Evolutionary conservation across 2,329 filamentous ascomycete species (phyloP), one percentile per base, ranked within the genome.

Genomic region (Camillea tinctor): DNA sequence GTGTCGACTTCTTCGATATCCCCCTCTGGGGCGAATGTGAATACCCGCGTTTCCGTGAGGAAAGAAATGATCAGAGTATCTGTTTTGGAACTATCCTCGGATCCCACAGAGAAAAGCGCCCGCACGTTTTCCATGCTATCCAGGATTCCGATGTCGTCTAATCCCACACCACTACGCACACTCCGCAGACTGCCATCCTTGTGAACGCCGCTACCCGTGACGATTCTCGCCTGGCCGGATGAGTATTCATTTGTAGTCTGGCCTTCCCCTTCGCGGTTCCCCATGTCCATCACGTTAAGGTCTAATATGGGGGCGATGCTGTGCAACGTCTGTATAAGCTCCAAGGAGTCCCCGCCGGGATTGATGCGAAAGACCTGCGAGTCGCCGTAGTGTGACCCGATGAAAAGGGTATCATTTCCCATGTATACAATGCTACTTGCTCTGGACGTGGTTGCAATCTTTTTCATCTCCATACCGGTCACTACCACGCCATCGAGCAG

Each of bases 251-350:
- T 96, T 2, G 89, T 90, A 19, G 81, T 75, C 60, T 92, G 88
- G 8, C 83, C 86, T 64, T 95, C 90, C 21, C 89, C 89, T 61
- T 91, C 88, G 58, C 92, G 84, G 67, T 92, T 93, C 0, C 93
- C 94, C 82, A 98, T 90, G 70, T 98, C 95, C 92, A 98, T 97
- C 17, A 99, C 87, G 1, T 91, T 89, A 68, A 99, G 97, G 72
- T 99, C 95, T 48, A 98, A 78, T 50, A 99, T 91, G 0, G 95
- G 95, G 0, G 91, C 93, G 68, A 98, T 92, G 71, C 97, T 99
- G 3, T 85, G 79, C 58, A 96, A 81, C 0, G 86, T 89, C 71
- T 97, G 92, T 9, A 95, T 74, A 4, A 93, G 75, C 53, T 88
- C 80, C 60, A 93, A 80, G 0, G 81, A 71, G 22, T 72, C 67